These are phyloP conservation scores for Malus hybrid DNA, from an alignment of 331 rosid genomes.

Conservation along the genomic window DNA sequence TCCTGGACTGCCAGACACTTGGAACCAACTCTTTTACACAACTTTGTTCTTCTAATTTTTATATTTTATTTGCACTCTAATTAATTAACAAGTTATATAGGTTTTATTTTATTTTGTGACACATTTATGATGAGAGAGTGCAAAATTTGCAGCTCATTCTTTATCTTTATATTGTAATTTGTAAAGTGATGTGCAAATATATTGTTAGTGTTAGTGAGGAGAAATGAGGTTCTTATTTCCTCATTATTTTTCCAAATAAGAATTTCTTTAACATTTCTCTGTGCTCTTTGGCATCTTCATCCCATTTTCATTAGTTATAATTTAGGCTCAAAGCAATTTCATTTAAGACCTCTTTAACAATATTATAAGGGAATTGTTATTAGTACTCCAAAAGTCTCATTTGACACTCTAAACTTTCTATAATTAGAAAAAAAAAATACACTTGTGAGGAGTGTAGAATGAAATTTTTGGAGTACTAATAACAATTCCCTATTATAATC, in stretches of 20 bases:
- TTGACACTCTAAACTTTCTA: no score
- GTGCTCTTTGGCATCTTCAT: no score
- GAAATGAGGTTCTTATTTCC: not conserved
- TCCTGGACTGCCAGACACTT: slow-evolving; percentile 90
- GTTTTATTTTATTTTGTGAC: not conserved
- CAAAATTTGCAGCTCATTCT: slow-evolving; percentile 11
- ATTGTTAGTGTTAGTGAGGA: slow-evolving; percentile 8
- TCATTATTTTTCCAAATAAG: not conserved
- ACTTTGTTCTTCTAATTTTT: slow-evolving; percentile 38
- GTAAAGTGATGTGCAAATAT: slow-evolving; percentile 26
- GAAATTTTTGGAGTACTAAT: no score
- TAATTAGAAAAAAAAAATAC: no score
- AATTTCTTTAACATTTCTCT: no score
- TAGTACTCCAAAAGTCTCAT: no score
- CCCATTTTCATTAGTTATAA: no score
- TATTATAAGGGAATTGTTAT: no score
- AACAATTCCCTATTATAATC: no score
- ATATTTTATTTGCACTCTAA: not conserved
- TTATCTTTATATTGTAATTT: slow-evolving; percentile 5
- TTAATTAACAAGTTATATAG: slow-evolving; percentile 10
- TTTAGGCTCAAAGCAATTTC: no score
- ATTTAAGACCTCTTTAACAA: no score
- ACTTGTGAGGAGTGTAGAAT: no score
- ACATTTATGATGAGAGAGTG: slow-evolving; percentile 20
- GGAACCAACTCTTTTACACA: slow-evolving; percentile 77